These are phyloP conservation scores for Fusarium camptoceras DNA, from an alignment of 2,329 filamentous ascomycete species.

Conservation along the genomic window DNA sequence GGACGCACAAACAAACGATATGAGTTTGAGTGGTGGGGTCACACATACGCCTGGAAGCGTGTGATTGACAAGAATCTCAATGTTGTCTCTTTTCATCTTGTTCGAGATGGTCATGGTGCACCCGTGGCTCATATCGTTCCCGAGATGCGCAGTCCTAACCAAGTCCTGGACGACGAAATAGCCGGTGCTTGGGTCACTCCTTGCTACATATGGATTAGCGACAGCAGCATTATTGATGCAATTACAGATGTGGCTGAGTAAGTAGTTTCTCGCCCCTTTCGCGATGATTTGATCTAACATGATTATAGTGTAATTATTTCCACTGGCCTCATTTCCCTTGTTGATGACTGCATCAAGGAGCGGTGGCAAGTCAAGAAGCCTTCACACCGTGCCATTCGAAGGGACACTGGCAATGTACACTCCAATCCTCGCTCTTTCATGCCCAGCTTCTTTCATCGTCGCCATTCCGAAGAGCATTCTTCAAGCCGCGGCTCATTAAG, in stretches of 20 bases:
- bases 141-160: slow-evolving; percentile 76
- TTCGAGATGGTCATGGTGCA: slow-evolving; percentile 70
- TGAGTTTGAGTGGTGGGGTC: slow-evolving; percentile 94
- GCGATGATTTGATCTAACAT: slow-evolving; percentile 40
- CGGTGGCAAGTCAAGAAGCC: slow-evolving; percentile 71
- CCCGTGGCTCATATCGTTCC: slow-evolving; percentile 88
- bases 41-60: slow-evolving; percentile 85
- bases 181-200: slow-evolving; percentile 92
- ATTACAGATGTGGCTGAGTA: slow-evolving; percentile 89
- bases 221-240: slow-evolving; percentile 74
- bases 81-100: slow-evolving; percentile 82
- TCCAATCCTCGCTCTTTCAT: slow-evolving; percentile 51
- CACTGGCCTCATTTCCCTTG: slow-evolving; percentile 87
- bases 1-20: slow-evolving; percentile 78
- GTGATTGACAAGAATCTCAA: slow-evolving; percentile 76
- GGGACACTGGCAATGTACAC: slow-evolving; percentile 41
- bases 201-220: slow-evolving; percentile 90
- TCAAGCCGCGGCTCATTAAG: slow-evolving; percentile 52
- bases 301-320: slow-evolving; percentile 80
- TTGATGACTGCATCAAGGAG: slow-evolving; percentile 90
- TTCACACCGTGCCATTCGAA: slow-evolving; percentile 44
- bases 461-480: slow-evolving; percentile 54
- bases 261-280: slow-evolving; percentile 48
- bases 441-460: slow-evolving; percentile 56
- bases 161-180: slow-evolving; percentile 76